phyloP scores from a whole-genome alignment of 1,284 basidiomycete genomes.

The Anthracocystis setariae region DNA sequence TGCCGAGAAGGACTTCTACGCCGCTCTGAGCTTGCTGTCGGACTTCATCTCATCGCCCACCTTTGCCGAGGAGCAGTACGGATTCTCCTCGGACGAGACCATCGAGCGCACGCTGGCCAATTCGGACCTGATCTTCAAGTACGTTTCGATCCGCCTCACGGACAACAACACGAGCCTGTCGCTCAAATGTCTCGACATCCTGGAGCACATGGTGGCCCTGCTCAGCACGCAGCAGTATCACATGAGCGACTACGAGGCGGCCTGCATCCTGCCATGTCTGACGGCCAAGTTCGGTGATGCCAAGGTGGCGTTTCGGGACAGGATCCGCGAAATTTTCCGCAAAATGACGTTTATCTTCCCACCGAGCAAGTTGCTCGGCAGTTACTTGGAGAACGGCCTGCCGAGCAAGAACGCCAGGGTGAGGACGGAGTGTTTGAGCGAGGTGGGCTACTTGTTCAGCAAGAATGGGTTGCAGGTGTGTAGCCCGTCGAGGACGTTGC shows the following conservation, averaged over 20 bases:
- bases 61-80: constrained; percentile 75
- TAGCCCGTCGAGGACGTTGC: constrained; percentile 78
- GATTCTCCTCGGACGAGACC: constrained; percentile 72
- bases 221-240: constrained; percentile 80
- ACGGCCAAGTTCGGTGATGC: constrained; percentile 79
- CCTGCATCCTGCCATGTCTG: constrained; percentile 88
- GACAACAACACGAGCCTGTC: constrained; percentile 93
- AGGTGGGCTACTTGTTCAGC: constrained; percentile 80
- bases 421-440: constrained; percentile 84
- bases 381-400: constrained; percentile 72
- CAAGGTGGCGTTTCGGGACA: constrained; percentile 69
- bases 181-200: constrained; percentile 87
- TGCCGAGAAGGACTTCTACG: constrained; percentile 90
- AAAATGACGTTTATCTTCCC: constrained; percentile 73
- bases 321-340: constrained; percentile 70
- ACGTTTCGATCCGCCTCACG: constrained; percentile 87
- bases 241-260: constrained; percentile 85
- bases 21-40: constrained; percentile 78
- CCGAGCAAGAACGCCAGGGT: constrained; percentile 90
- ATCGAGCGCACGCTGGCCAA: constrained; percentile 84
- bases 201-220: constrained; percentile 81
- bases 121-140: constrained; percentile 92
- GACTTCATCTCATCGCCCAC: constrained; percentile 76
- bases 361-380: constrained; percentile 86
- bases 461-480: constrained; percentile 85